phyloP scores from a whole-genome alignment of 768 basidiomycete genomes.

The Chiua virens region DNA sequence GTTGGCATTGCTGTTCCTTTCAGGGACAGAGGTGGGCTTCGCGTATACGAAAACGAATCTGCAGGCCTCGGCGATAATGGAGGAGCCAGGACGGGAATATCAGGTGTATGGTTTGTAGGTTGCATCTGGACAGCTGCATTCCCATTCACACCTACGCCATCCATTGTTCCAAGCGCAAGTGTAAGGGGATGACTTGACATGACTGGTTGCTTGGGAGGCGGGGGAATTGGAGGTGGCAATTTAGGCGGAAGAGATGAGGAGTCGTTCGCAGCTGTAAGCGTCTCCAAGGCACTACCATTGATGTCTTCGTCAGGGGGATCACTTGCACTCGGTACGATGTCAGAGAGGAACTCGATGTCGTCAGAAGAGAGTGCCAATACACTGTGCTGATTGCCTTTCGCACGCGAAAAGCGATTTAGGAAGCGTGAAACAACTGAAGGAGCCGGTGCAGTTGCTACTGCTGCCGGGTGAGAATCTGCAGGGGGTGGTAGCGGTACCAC shows the following conservation, averaged over 20 bases:
- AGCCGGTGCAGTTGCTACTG: conserved; percentile 22
- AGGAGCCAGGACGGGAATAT: conserved; percentile 14
- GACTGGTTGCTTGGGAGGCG: conserved; percentile 31
- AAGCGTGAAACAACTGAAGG: conserved; percentile 83
- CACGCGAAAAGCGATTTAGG: conserved; percentile 69
- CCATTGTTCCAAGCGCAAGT: background rate
- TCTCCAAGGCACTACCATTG: conserved; percentile 34
- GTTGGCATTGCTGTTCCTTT: conserved; percentile 1
- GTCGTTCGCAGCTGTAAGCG: conserved; percentile 42
- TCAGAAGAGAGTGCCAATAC: conserved; percentile 74
- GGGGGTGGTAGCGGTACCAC: conserved; percentile 12
- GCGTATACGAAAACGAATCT: conserved; percentile 16
- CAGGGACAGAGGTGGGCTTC: conserved; percentile 10
- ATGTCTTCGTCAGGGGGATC: conserved; percentile 40
- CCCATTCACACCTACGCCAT: background rate
- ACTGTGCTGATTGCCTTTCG: conserved; percentile 40
- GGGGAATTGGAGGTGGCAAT: conserved; percentile 49
- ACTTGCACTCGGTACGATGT: conserved; percentile 55
- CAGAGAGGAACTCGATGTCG: conserved; percentile 81
- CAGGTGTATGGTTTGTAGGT: background rate
- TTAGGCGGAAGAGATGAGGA: conserved; percentile 42
- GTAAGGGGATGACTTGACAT: conserved; percentile 12
- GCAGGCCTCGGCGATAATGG: conserved; percentile 34
- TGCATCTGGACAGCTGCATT: background rate
- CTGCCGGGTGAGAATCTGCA: conserved; percentile 2